Evolutionary conservation across 73 alveolate species (phyloP).

Genomic region (Paramecium pentaurelia): DNA sequence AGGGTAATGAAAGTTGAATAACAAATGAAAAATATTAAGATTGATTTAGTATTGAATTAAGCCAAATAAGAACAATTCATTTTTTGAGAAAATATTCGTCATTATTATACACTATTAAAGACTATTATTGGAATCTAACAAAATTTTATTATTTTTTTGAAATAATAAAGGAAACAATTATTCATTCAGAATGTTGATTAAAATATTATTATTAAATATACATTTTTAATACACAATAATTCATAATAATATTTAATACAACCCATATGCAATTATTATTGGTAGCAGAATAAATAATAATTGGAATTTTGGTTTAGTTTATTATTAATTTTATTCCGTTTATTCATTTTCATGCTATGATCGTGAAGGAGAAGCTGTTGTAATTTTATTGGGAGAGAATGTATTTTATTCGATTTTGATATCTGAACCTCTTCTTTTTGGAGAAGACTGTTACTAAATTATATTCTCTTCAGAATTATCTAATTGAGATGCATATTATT

Average conservation of each 20-base stretch:
- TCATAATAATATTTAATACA: background rate
- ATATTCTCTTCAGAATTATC: background rate
- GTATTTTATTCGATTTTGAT: background rate
- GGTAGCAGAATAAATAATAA: background rate
- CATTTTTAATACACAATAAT: background rate
- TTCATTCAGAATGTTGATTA: no score
- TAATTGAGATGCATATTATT: background rate
- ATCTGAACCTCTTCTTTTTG: constrained; percentile 15
- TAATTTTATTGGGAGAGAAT: background rate
- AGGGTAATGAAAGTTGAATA: no score
- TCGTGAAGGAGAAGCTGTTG: background rate
- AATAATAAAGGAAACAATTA: no score
- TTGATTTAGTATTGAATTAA: no score
- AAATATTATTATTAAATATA: background rate
- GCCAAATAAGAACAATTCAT: no score
- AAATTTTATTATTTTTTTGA: no score
- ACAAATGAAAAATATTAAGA: no score
- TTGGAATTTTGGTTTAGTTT: background rate
- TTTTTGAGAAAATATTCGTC: no score
- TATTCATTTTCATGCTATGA: background rate
- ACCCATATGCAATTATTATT: background rate
- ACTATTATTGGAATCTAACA: no score
- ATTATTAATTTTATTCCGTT: background rate
- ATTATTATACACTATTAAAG: no score
- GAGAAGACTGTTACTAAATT: background rate